Conservation (phyloP, 2,329 filamentous ascomycete genomes). For the Aspergillus sergii region DNA sequence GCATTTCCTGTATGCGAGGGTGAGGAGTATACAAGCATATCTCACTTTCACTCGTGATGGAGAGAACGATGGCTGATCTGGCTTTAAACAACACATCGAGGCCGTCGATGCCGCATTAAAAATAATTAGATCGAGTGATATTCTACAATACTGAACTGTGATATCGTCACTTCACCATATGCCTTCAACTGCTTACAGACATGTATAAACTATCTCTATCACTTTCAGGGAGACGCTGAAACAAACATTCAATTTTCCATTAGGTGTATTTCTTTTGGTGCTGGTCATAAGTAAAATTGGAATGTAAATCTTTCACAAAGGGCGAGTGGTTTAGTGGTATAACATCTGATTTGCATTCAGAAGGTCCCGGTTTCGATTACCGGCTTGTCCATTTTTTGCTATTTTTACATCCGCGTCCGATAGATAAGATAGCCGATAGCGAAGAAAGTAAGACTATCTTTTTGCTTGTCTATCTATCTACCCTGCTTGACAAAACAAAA, state of each 20-base stretch:
- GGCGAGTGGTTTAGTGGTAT: conserved; percentile 16
- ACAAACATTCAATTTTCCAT: no score
- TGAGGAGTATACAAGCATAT: no score
- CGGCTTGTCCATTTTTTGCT: conserved; percentile 11
- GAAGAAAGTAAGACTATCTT: no score
- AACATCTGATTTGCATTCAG: conserved; percentile 13
- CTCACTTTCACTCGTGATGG: no score
- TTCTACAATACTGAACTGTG: neutral
- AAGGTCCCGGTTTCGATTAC: conserved; percentile 19
- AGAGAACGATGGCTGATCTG: no score
- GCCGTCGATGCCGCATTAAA: neutral
- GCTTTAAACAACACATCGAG: no score
- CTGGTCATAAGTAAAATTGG: accelerated
- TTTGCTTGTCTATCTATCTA: no score
- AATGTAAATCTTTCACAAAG: neutral
- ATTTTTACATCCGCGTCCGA: neutral
- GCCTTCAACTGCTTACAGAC: neutral
- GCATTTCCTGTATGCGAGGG: no score
- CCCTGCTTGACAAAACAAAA: no score
- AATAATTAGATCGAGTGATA: neutral
- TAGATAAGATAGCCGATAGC: neutral
- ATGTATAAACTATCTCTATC: neutral
- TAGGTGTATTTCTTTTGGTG: accelerated
- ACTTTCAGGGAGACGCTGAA: no score
- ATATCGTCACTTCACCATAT: neutral